Evolutionary conservation across 495 filamentous ascomycete genomes (phyloP), one percentile per base, ranked within the genome.

Genomic region (Evernia prunastri): DNA sequence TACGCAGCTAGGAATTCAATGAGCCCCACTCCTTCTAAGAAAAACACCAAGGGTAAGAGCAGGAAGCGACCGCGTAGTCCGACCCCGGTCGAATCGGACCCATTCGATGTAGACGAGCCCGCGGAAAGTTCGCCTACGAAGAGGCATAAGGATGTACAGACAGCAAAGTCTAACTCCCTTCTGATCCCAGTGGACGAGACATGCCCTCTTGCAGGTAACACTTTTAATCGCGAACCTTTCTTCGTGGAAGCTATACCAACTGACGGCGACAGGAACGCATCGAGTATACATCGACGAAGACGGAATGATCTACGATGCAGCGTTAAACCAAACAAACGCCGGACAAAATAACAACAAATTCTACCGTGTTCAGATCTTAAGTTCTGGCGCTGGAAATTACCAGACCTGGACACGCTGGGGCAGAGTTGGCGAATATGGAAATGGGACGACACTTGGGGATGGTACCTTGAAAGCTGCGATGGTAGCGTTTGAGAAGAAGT

Each of bases 381-480:
- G 69, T 12, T 54, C 60, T 8, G 63, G 51, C 37, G 51, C 40
- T 63, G 63, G 71, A 11, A 58, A 70, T 10, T 87, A 78, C 74
- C 59, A 73, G 33, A 80, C 81, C 3, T 89, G 86, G 85, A 88
- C 83, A 1, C 81, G 87, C 15, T 92, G 86, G 87, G 90, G 90
- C 20, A 81, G 89, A 27, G 88, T 92, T 10, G 90, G 89, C 0
- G 87, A 90, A 63, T 64, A 58, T 40, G 90, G 90, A 3, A 84
- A 89, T 66, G 79, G 69, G 4, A 76, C 78, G 0, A 60, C 76
- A 18, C 65, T 86, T 1, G 78, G 76, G 2, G 31, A 72, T 39
- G 77, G 78, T 5, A 56, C 61, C n/a, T 66, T 87, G 7, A 59
- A 61, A 0, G 35, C 63, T 10, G 88, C 89, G 0, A 71, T 82